Conservation (phyloP, 495 filamentous ascomycete species). For the Lophium mytilinum region DNA sequence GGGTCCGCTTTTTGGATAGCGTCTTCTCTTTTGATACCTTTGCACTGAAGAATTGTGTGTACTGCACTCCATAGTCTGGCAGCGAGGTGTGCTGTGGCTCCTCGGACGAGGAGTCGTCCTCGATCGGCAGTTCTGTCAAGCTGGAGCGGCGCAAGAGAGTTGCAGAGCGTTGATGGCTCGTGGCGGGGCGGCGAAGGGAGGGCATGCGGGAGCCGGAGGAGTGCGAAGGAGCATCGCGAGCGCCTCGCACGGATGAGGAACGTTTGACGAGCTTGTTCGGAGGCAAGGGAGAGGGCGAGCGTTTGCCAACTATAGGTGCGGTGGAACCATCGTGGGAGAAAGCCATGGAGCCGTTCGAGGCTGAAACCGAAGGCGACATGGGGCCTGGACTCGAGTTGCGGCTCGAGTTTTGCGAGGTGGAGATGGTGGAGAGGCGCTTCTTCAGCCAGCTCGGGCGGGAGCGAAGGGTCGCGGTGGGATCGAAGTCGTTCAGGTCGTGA, state of each 20-base stretch:
- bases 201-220: slow-evolving; percentile 47
- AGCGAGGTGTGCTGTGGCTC: background rate
- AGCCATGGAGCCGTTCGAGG: slow-evolving; percentile 58
- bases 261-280: slow-evolving; percentile 87
- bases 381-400: slow-evolving; percentile 57
- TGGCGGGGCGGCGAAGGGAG: slow-evolving; percentile 67
- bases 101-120: slow-evolving; percentile 12
- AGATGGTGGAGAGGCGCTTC: slow-evolving; percentile 61
- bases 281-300: slow-evolving; percentile 45
- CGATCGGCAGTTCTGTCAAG: slow-evolving; percentile 19
- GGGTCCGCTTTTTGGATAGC: slow-evolving; percentile 21
- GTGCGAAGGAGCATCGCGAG: slow-evolving; percentile 31
- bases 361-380: slow-evolving; percentile 58
- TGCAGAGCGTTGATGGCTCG: slow-evolving; percentile 77
- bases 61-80: slow-evolving; percentile 15
- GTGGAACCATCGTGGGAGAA: slow-evolving; percentile 47
- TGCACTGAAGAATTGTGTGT: slow-evolving; percentile 32
- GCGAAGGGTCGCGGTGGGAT: slow-evolving; percentile 42
- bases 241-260: slow-evolving; percentile 52
- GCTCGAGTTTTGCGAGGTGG: slow-evolving; percentile 61
- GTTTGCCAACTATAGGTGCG: slow-evolving; percentile 51
- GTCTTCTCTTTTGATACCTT: slow-evolving; percentile 24
- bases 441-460: slow-evolving; percentile 67
- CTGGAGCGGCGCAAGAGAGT: slow-evolving; percentile 48
- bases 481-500: slow-evolving; percentile 27